Conservation (phyloP, 805 yeast species). For the Metschnikowia cubensis region DNA sequence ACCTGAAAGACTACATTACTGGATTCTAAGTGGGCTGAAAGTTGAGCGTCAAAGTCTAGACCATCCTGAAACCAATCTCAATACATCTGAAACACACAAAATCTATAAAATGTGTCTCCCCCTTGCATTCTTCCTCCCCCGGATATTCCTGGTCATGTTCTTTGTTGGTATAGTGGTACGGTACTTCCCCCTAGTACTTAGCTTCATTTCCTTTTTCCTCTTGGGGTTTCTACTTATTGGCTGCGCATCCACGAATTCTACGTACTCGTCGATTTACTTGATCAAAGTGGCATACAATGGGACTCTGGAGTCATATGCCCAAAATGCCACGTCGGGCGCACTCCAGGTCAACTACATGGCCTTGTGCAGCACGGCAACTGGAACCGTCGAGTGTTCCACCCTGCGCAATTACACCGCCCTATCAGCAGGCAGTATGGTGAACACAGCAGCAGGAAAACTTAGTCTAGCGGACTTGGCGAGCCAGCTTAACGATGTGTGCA, state of each 20-base stretch:
- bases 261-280: conserved; percentile 49
- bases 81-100: not conserved
- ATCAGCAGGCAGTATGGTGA: conserved; percentile 27
- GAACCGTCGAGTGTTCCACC: conserved; percentile 34
- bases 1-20: no score
- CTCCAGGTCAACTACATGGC: conserved; percentile 56
- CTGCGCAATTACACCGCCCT: conserved; percentile 24
- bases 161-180: conserved; percentile 10
- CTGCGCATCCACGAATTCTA: conserved; percentile 37
- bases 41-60: not conserved
- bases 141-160: conserved; percentile 12
- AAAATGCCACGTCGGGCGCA: conserved; percentile 8
- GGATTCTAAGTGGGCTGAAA: no score
- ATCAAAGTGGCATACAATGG: conserved; percentile 47
- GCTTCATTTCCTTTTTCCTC: conserved; percentile 48
- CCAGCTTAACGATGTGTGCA: conserved; percentile 44
- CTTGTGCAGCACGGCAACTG: conserved; percentile 44
- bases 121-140: conserved; percentile 6
- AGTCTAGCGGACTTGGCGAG: conserved; percentile 48
- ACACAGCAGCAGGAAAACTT: conserved; percentile 27
- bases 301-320: conserved; percentile 12
- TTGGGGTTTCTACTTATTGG: conserved; percentile 56
- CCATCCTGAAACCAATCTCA: not conserved
- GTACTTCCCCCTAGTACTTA: conserved; percentile 23
- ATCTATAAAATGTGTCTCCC: conserved; percentile 11